Percentiles rank a stretch among this genome's conserved stretches.
phyloP scores from a whole-genome alignment of 805 yeast species.

The Starmerella vitae region DNA sequence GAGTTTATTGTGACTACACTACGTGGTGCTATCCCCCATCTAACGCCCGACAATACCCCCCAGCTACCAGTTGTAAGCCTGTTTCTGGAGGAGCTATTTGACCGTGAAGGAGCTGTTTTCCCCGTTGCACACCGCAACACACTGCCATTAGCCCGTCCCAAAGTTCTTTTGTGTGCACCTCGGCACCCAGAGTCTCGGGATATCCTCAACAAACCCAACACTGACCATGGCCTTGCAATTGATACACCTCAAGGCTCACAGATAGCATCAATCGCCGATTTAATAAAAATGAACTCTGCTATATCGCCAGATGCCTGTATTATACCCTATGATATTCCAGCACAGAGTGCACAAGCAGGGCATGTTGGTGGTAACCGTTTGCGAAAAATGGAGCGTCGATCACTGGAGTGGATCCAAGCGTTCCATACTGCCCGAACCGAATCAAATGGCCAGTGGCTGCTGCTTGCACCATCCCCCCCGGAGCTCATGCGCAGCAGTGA shows the following conservation, averaged over 20 bases:
- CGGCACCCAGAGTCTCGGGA: constrained; percentile 25
- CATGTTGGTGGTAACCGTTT: constrained; percentile 28
- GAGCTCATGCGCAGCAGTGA: constrained; percentile 16
- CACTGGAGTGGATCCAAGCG: constrained; percentile 26
- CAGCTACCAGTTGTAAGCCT: constrained; percentile 22
- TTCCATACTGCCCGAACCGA: constrained; percentile 9
- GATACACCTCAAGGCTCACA: constrained; percentile 30
- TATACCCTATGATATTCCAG: constrained; percentile 27
- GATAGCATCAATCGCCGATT: constrained; percentile 21
- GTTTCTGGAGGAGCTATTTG: constrained; percentile 30
- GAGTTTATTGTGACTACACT: constrained; percentile 27
- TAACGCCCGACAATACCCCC: constrained; percentile 31
- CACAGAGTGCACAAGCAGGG: constrained; percentile 21
- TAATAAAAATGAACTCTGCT: constrained; percentile 17
- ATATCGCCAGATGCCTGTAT: constrained; percentile 27
- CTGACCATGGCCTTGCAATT: constrained; percentile 24
- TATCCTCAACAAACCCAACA: constrained; percentile 26
- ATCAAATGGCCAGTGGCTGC: constrained; percentile 1
- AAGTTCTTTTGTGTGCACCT: constrained; percentile 23
- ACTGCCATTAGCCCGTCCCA: constrained; percentile 24
- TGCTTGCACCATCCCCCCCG: constrained; percentile 27
- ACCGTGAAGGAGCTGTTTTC: constrained; percentile 19
- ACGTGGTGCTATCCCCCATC: constrained; percentile 32
- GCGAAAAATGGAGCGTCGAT: constrained; percentile 28
- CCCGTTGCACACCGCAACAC: constrained; percentile 12